These are phyloP conservation scores for Eucalyptus fibrosa DNA, from an alignment of 345 rosid genomes.

Conservation along the genomic window DNA sequence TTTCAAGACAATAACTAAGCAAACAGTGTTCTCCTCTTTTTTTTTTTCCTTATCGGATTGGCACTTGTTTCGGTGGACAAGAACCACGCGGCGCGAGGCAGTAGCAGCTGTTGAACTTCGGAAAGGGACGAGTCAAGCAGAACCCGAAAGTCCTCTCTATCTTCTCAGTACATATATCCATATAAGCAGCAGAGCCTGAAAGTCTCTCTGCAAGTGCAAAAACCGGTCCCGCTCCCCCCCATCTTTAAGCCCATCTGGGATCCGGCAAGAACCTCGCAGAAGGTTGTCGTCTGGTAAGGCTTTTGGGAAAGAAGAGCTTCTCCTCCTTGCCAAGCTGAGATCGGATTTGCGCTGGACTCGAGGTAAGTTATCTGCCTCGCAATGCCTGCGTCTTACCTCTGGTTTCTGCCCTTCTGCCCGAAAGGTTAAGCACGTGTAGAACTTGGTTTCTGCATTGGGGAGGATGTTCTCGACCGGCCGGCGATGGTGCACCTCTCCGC, in stretches of 20 bases:
- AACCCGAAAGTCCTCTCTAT: not conserved
- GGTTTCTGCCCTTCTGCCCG: not conserved
- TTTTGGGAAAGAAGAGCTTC: not conserved
- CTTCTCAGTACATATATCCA: not conserved
- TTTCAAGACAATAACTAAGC: not conserved
- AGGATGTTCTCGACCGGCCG: not conserved
- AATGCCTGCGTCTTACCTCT: not conserved
- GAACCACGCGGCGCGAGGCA: not conserved
- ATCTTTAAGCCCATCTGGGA: not conserved
- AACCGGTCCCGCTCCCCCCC: not conserved
- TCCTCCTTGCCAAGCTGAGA: not conserved
- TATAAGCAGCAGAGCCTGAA: not conserved
- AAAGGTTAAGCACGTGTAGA: not conserved
- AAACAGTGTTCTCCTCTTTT: not conserved
- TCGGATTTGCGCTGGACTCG: not conserved
- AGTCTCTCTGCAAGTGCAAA: not conserved
- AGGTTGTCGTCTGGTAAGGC: not conserved
- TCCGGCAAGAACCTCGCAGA: not conserved
- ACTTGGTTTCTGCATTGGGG: not conserved
- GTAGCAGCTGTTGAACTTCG: not conserved
- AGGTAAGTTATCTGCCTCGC: not conserved
- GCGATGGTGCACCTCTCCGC: not conserved
- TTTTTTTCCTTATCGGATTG: not conserved
- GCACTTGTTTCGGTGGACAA: not conserved
- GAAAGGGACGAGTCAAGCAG: not conserved